Base-by-base conservation (phyloP, 2,329 filamentous ascomycete genomes). In the Colletotrichum gigasporum region DNA sequence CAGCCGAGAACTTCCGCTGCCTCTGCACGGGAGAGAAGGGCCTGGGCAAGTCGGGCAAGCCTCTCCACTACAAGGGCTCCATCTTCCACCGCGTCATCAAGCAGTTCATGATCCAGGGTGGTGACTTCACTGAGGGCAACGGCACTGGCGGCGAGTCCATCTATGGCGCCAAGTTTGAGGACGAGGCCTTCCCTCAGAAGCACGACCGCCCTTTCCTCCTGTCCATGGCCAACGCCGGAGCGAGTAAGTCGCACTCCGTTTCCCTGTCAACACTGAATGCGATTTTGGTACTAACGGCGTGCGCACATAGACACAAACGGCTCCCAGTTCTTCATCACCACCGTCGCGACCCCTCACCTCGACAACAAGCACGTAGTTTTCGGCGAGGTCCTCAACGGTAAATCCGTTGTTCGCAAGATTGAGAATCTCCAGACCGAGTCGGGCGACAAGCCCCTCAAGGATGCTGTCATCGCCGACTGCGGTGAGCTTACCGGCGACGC, bases 281-380 rank as follows among this genome's bases (percentile, higher is more conserved):
- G n/a, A n/a, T n/a, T n/a, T n/a, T n/a, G n/a, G 14, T 20, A 26
- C 45, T 65, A 52, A 66, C 59, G 66, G 57, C 56, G 47, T 11
- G 24, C 16, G 20, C 26, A n/a, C 28, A 16, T 69, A 92, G 90
- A 91, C 72, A 97, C 96, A 77, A 99, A 99, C 77, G 96, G 96
- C 74, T 96, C 92, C 52, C 96, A 99, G 75, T 99, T 99, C 87
- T 99, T 99, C 86, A 84, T 98, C 72, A 99, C 96, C 50, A 98
- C 96, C 14, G 93, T 97, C 28, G 85, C 90, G n/a, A 98, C 96
- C 12, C 94, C 94, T 48, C 96, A 98, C 78, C 87, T 98, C 37
- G 94, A 99, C 77, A 89, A 89, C 76, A 99, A 99, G 85, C 95
- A 99, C 80, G 96, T 98, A 47, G 94, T 99, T 22, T 99, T 97